phyloP scores from a whole-genome alignment of 352 stramenopile genomes.

The Achlya hypogyna region DNA sequence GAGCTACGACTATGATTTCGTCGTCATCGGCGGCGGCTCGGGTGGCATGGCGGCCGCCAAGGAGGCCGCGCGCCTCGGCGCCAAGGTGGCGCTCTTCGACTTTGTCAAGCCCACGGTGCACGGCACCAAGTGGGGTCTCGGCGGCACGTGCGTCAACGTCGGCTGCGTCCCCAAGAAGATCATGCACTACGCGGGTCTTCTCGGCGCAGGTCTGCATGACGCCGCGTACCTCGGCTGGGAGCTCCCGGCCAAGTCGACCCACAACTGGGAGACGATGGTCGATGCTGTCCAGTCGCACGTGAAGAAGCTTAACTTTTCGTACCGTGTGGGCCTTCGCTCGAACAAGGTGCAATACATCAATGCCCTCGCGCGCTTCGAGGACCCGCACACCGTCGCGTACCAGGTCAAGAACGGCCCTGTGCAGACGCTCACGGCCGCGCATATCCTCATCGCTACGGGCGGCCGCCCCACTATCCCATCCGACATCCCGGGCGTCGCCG shows the following conservation, averaged over 20 bases:
- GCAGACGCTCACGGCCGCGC: conserved; percentile 11
- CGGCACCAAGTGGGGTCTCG: conserved; percentile 19
- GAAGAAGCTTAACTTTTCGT: conserved; percentile 23
- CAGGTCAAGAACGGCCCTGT: conserved; percentile 4
- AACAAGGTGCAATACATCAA: conserved; percentile 14
- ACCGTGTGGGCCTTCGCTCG: conserved; percentile 13
- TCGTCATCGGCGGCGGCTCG: conserved; percentile 20
- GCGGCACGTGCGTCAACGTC: conserved; percentile 22
- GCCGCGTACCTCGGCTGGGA: conserved; percentile 16
- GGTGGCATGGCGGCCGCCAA: conserved; percentile 20
- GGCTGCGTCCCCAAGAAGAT: conserved; percentile 23
- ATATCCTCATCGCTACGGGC: conserved; percentile 23
- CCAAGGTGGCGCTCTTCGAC: conserved; percentile 21
- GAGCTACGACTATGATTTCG: conserved; percentile 23
- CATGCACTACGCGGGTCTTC: conserved; percentile 18
- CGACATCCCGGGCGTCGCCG: conserved; percentile 13
- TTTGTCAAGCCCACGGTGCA: conserved; percentile 20
- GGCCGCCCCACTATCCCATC: conserved; percentile 19
- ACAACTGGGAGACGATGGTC: conserved; percentile 19
- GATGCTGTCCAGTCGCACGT: conserved; percentile 19
- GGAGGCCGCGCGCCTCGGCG: conserved; percentile 13
- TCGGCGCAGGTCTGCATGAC: conserved; percentile 14
- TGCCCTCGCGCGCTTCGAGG: conserved; percentile 2
- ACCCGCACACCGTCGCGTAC: conserved; percentile 12
- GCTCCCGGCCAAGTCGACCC: background rate